Evolutionary conservation across 306 rosid genomes (phyloP).

Genomic region (Medicago lupulina): DNA sequence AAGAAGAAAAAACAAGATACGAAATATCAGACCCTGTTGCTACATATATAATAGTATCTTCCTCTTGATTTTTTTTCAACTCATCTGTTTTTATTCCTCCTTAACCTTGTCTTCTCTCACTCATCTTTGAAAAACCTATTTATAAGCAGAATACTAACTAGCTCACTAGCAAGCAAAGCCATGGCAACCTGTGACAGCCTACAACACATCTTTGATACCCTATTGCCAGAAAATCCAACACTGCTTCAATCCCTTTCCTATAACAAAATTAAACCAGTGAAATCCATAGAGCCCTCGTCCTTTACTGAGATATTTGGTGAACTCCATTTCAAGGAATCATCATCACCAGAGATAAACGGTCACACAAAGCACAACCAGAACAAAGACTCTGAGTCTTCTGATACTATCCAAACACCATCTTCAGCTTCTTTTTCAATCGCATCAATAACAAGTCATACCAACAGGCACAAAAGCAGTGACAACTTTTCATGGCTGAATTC

Average conservation of each 20-base stretch:
- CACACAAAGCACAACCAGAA: constrained; percentile 7
- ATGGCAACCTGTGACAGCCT: constrained; percentile 86
- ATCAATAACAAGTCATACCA: constrained; percentile 31
- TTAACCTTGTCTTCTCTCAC: constrained; percentile 38
- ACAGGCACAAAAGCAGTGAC: constrained; percentile 54
- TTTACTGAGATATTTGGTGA: constrained; percentile 87
- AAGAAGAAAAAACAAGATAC: background rate
- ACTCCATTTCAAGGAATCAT: constrained; percentile 73
- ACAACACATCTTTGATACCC: constrained; percentile 71
- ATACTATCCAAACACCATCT: constrained; percentile 29
- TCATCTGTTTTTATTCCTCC: constrained; percentile 55
- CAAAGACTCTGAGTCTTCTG: constrained; percentile 12
- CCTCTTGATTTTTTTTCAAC: constrained; percentile 48
- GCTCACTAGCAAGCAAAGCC: constrained; percentile 37
- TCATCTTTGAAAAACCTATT: constrained; percentile 33
- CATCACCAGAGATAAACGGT: constrained; percentile 32
- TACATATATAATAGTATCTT: constrained; percentile 49
- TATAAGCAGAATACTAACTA: constrained; percentile 10
- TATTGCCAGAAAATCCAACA: constrained; percentile 67
- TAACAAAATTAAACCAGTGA: constrained; percentile 62
- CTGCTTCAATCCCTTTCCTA: constrained; percentile 70
- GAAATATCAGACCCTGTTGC: constrained; percentile 45
- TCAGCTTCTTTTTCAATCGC: constrained; percentile 39
- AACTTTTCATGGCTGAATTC: constrained; percentile 70
- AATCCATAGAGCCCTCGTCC: constrained; percentile 41